Evolutionary conservation across 2,329 filamentous ascomycete genomes (phyloP).

Genomic region (Fusarium caatingaense): DNA sequence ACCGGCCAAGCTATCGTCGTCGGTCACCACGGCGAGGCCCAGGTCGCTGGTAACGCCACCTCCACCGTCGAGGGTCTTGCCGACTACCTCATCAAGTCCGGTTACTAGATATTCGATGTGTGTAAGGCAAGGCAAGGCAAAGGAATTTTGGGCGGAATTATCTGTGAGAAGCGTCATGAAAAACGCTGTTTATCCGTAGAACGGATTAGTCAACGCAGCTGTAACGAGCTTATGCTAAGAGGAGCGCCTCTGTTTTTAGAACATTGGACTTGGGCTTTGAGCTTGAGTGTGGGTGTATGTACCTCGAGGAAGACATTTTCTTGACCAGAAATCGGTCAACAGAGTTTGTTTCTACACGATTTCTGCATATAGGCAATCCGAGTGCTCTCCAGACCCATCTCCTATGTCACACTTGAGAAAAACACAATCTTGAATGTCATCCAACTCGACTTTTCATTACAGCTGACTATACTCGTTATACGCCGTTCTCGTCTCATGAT

Average conservation of each 20-base stretch:
- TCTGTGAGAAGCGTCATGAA: conserved; percentile 20
- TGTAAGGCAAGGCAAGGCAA: conserved; percentile 2
- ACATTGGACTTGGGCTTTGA: conserved; percentile 35
- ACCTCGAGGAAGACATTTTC: conserved; percentile 38
- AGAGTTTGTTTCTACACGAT: conserved; percentile 44
- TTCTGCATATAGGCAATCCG: conserved; percentile 48
- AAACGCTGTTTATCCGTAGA: conserved; percentile 34
- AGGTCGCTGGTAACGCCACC: conserved; percentile 79
- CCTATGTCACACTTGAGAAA: not conserved
- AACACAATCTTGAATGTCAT: not conserved
- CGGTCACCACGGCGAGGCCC: conserved; percentile 82
- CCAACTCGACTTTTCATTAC: conserved; percentile 12
- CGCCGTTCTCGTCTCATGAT: conserved; percentile 21
- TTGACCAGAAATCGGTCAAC: conserved; percentile 37
- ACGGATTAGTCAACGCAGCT: conserved; percentile 36
- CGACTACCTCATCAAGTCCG: conserved; percentile 84
- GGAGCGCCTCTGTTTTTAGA: conserved; percentile 43
- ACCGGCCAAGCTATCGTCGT: conserved; percentile 90
- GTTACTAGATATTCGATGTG: conserved; percentile 69
- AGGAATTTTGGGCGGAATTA: conserved; percentile 12
- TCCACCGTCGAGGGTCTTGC: conserved; percentile 84
- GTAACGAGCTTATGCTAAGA: conserved; percentile 41
- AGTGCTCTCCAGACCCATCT: conserved; percentile 34
- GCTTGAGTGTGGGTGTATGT: conserved; percentile 35
- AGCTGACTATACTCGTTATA: conserved; percentile 14